These are phyloP conservation scores for Uncinocarpus reesii DNA, from an alignment of 2,329 filamentous ascomycete genomes.

Conservation along the genomic window DNA sequence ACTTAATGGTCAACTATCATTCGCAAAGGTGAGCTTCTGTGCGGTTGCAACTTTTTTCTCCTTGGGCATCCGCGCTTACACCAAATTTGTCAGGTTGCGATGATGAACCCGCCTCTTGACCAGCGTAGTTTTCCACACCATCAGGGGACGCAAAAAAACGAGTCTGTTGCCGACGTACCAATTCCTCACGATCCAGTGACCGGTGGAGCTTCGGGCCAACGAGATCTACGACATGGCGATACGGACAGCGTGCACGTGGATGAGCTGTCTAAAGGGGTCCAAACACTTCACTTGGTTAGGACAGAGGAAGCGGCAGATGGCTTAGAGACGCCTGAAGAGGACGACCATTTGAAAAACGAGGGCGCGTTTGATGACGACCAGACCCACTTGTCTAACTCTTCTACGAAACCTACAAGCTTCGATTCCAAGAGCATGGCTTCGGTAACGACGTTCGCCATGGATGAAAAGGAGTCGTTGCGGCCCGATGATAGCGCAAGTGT, in stretches of 20 bases:
- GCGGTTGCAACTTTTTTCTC: not conserved
- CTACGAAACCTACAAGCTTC: conserved; percentile 76
- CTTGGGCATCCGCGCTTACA: not conserved
- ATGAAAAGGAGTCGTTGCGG: conserved; percentile 89
- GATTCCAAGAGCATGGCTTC: conserved; percentile 93
- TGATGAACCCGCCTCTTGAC: conserved; percentile 4
- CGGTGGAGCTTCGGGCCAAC: not conserved
- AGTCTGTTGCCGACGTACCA: not conserved
- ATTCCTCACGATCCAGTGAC: not conserved
- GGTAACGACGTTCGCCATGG: conserved; percentile 86
- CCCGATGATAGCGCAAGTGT: conserved; percentile 94
- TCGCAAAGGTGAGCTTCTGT: conserved; percentile 56
- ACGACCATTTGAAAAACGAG: conserved; percentile 27
- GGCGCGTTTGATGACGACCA: conserved; percentile 38
- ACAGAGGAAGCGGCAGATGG: conserved; percentile 18
- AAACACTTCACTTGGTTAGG: conserved; percentile 26
- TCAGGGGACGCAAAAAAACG: not conserved
- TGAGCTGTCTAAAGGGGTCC: conserved; percentile 27
- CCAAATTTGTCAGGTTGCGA: not conserved
- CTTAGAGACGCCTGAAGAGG: conserved; percentile 22
- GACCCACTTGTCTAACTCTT: conserved; percentile 46
- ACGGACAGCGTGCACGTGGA: conserved; percentile 19
- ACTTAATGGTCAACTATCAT: conserved; percentile 46
- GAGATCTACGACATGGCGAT: conserved; percentile 2
- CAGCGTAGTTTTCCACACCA: not conserved